Conservation (phyloP, 1,284 basidiomycete species). For the Moesziomyces globuligerus region DNA sequence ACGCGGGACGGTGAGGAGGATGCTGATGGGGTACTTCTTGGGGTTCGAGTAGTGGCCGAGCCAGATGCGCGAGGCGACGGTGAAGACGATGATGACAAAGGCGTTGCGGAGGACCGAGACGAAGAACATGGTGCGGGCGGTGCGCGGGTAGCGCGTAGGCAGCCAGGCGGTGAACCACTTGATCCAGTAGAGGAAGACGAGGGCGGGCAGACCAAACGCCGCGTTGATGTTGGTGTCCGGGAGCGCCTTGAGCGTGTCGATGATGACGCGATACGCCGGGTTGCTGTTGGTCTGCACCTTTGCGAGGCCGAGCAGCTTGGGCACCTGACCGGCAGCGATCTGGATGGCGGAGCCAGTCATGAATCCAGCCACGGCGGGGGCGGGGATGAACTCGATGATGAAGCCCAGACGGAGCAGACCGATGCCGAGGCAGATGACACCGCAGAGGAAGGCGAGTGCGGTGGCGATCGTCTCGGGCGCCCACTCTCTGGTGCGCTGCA, state of each 20-base stretch:
- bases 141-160: slow-evolving; percentile 76
- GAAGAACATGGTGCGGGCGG: slow-evolving; percentile 74
- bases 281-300: slow-evolving; percentile 54
- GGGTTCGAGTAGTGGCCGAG: slow-evolving; percentile 58
- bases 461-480: slow-evolving; percentile 79
- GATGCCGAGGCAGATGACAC: slow-evolving; percentile 90
- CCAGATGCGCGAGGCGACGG: slow-evolving; percentile 68
- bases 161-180: slow-evolving; percentile 75
- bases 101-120: slow-evolving; percentile 64
- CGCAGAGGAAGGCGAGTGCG: slow-evolving; percentile 85
- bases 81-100: slow-evolving; percentile 71
- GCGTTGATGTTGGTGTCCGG: slow-evolving; percentile 80
- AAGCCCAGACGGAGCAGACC: slow-evolving; percentile 92
- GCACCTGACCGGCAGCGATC: slow-evolving; percentile 64
- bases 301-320: slow-evolving; percentile 61
- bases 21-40: slow-evolving; percentile 83
- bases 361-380: slow-evolving; percentile 89
- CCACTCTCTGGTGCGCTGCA: slow-evolving; percentile 22
- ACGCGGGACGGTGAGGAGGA: slow-evolving; percentile 77
- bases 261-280: slow-evolving; percentile 85
- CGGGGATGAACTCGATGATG: slow-evolving; percentile 93
- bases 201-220: slow-evolving; percentile 85
- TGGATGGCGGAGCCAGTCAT: slow-evolving; percentile 70
- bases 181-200: slow-evolving; percentile 79
- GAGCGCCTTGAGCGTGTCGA: slow-evolving; percentile 88